phyloP scores from a whole-genome alignment of 1,139 yeast genomes.

The Debaryomyces sp. region DNA sequence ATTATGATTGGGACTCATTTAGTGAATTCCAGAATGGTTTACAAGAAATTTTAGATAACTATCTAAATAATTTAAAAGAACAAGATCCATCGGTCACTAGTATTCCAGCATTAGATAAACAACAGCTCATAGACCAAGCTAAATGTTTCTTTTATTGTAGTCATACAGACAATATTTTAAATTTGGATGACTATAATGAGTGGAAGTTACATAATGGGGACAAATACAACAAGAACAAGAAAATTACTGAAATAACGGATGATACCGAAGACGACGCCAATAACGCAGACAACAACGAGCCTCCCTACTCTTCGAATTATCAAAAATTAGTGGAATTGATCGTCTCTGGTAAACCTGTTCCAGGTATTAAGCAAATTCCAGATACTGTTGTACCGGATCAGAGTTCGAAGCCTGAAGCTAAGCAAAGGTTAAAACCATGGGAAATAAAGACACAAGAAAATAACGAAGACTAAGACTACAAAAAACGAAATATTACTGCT shows the following conservation, averaged over 20 bases:
- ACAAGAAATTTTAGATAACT: constrained; percentile 36
- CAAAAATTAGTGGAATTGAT: constrained; percentile 74
- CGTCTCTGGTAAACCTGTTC: constrained; percentile 69
- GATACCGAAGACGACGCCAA: constrained; percentile 9
- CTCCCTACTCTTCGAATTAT: constrained; percentile 67
- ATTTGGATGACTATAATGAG: constrained; percentile 53
- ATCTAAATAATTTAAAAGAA: constrained; percentile 35
- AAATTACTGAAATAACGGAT: constrained; percentile 19
- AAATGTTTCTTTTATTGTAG: constrained; percentile 61
- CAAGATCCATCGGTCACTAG: constrained; percentile 37
- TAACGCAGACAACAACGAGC: constrained; percentile 20
- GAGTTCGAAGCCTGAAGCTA: constrained; percentile 45
- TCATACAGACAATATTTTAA: constrained; percentile 57
- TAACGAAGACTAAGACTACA: not conserved
- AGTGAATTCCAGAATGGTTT: constrained; percentile 45
- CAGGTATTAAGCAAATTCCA: constrained; percentile 77
- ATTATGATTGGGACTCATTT: constrained; percentile 48
- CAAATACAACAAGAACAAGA: constrained; percentile 21
- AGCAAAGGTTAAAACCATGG: constrained; percentile 74
- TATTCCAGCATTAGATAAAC: constrained; percentile 46
- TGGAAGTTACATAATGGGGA: constrained; percentile 47
- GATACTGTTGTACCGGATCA: constrained; percentile 62
- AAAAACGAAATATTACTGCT: not conserved
- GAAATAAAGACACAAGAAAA: constrained; percentile 33
- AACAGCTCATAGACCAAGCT: constrained; percentile 57